phyloP scores from a whole-genome alignment of 78 protist genomes.

The Emiliania huxleyi region DNA sequence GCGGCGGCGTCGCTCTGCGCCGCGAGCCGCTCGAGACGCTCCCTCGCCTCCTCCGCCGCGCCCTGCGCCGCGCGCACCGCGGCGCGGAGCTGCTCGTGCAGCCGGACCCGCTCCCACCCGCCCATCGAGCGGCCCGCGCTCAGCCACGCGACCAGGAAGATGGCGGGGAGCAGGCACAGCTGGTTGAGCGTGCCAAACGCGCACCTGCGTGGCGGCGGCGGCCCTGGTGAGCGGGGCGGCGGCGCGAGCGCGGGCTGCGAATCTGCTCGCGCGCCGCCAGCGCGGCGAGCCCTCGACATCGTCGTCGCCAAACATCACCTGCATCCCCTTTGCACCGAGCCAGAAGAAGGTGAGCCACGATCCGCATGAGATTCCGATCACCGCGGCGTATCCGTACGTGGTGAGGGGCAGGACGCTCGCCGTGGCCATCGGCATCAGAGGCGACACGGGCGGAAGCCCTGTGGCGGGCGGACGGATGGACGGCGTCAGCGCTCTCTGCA shows the following conservation, averaged over 20 bases:
- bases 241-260: neutral
- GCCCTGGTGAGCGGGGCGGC: neutral
- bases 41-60: no score
- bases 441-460: no score
- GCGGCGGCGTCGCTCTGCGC: neutral
- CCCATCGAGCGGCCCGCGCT: neutral
- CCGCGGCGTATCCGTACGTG: no score
- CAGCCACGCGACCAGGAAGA: neutral
- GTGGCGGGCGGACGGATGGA: no score
- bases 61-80: no score
- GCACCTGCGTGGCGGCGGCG: neutral
- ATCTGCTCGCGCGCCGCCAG: neutral
- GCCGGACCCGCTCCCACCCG: neutral
- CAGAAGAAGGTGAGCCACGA: no score
- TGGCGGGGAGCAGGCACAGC: neutral
- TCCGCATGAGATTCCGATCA: no score
- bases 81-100: neutral
- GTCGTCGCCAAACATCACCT: neutral
- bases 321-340: no score
- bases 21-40: no score
- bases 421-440: no score
- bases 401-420: no score
- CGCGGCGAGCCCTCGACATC: neutral
- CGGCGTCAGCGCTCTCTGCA: no score
- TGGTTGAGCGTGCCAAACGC: neutral